These are phyloP conservation scores for Penicillium bialowiezense DNA, from an alignment of 495 filamentous ascomycete genomes.

Conservation along the genomic window DNA sequence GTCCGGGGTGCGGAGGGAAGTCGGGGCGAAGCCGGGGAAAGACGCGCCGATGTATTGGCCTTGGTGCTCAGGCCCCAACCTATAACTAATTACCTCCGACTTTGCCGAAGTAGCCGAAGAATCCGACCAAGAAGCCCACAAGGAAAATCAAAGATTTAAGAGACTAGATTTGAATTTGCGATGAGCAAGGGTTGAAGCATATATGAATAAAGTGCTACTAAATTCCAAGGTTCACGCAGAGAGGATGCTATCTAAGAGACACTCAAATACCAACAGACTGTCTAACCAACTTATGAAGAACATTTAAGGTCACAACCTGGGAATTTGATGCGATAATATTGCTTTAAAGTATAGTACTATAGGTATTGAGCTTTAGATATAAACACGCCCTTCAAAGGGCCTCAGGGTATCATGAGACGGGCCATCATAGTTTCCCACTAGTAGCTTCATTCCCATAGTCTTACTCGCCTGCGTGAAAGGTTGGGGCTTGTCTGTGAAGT, in stretches of 20 bases:
- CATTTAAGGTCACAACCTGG: too few relatives aligned
- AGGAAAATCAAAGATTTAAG: too few relatives aligned
- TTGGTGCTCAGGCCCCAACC: neutral
- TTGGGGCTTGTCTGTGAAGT: constrained; percentile 18
- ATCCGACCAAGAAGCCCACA: too few relatives aligned
- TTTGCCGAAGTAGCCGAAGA: too few relatives aligned
- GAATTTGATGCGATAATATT: too few relatives aligned
- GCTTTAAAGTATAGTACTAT: neutral
- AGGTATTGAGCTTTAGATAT: constrained; percentile 1
- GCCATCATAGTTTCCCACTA: constrained; percentile 15
- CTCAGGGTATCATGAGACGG: neutral
- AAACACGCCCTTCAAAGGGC: constrained; percentile 24
- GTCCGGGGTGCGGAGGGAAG: constrained; percentile 10
- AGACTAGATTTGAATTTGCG: too few relatives aligned
- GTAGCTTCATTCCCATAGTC: constrained; percentile 7
- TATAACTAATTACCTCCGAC: neutral
- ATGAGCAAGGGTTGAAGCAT: too few relatives aligned
- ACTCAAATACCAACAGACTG: too few relatives aligned
- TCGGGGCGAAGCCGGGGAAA: constrained; percentile 10
- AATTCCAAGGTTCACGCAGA: too few relatives aligned
- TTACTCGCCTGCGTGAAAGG: constrained; percentile 6
- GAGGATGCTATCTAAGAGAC: too few relatives aligned
- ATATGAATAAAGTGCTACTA: too few relatives aligned
- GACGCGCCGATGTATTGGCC: neutral
- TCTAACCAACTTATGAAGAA: too few relatives aligned